Base-by-base conservation (phyloP, 441 rosid species). In the Adansonia grandidieri region DNA sequence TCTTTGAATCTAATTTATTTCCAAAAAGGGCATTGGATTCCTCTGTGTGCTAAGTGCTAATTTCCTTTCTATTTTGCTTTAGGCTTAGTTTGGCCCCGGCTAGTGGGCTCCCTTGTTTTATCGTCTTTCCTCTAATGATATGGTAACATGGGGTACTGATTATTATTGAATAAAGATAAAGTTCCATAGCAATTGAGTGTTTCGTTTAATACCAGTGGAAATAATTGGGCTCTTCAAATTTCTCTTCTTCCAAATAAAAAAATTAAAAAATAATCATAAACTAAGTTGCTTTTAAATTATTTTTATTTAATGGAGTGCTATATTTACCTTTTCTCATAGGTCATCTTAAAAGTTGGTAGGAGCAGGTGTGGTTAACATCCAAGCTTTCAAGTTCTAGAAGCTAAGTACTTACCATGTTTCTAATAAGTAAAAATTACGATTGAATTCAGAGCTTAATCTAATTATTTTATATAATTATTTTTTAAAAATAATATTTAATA, bases 21-120 rank as follows among this genome's bases (percentile, higher is more conserved):
- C 13, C 10, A 73, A 3, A 22, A 22, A 8, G 4, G 50, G 51
- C 80, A 57, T 84, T 73, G 84, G 86, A 84, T 79, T 6, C 82
- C 79, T 50, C 9, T 5, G 32, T 28, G 32, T 28, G 32, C 32
- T 28, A 28, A 28, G 9, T 3, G 24, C 15, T 60, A 24, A 67
- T 74, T 67, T 77, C 14, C 4, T 32, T 32, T 28, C 11, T 15
- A 3, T 28, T 28, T 13, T 63, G 45, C n/a, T 5, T 50, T 50
- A 1, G 32, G 32, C 32, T 28, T 28, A 28, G 32, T 1, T 28
- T 28, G 17, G 44, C 47, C 48, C 6, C 48, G 17, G 28, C 19
- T 63, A 14, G 66, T 73, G 81, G 73, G 81, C 45, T 62, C 54
- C 65, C 32, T 42, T 13, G 19, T 2, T 77, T 28, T 63, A 82